Conservation (phyloP, 257 asterid species). For the Echites panduratus region DNA sequence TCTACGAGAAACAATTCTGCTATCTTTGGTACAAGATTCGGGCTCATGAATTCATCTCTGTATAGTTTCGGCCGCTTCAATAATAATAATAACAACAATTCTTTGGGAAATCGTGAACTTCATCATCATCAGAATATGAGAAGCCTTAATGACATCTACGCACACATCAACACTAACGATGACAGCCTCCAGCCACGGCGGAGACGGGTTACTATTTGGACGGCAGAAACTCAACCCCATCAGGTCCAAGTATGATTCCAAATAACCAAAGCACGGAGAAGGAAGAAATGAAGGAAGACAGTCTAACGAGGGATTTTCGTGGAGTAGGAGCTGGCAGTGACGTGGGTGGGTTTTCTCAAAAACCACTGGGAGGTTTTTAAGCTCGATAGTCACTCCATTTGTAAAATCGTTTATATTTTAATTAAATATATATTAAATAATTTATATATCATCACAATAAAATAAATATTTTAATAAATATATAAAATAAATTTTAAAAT, state of each 20-base stretch:
- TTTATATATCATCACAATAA: too few relatives aligned
- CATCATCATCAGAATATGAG: slow-evolving; percentile 14
- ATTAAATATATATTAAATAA: too few relatives aligned
- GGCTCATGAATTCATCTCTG: slow-evolving; percentile 42
- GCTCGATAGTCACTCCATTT: too few relatives aligned
- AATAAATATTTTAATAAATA: too few relatives aligned
- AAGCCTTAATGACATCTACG: slow-evolving; percentile 18
- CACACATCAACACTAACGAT: slow-evolving; percentile 18
- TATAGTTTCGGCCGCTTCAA: slow-evolving; percentile 29
- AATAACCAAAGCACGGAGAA: slow-evolving; percentile 15
- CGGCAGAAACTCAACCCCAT: slow-evolving; percentile 18
- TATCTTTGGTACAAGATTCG: slow-evolving; percentile 39
- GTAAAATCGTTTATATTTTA: too few relatives aligned
- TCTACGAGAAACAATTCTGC: slow-evolving; percentile 53
- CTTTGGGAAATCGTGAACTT: too few relatives aligned
- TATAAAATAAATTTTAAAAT: too few relatives aligned
- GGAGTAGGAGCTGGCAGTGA: slow-evolving; percentile 51
- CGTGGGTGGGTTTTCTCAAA: too few relatives aligned
- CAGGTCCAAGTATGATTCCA: slow-evolving; percentile 6
- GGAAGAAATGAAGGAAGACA: slow-evolving; percentile 35
- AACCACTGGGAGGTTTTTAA: too few relatives aligned
- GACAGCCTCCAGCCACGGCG: not conserved
- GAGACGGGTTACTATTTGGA: slow-evolving; percentile 25
- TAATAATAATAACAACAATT: too few relatives aligned
- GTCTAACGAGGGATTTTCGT: slow-evolving; percentile 67